A percentile compares a stretch with the other conserved stretches of the same genome.
Evolutionary conservation across 1,139 yeast species (phyloP).

Genomic region (Magnusiomyces clavatus): DNA sequence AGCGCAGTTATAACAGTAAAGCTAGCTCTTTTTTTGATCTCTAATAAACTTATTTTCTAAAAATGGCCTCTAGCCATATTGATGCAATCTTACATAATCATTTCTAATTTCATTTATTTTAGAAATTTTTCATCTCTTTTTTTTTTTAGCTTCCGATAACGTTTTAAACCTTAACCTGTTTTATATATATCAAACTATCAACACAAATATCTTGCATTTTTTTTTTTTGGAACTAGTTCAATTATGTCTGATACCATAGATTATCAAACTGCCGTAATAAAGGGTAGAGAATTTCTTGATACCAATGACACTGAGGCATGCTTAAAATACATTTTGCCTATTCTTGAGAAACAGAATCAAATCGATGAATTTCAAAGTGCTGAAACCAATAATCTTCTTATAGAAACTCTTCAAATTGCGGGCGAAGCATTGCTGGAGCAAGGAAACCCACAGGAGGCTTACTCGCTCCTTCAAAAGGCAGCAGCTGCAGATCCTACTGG

Average conservation of each 20-base stretch:
- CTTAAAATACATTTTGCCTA: conserved; percentile 1
- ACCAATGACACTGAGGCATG: conserved; percentile 2
- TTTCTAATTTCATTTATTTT: too few species aligned
- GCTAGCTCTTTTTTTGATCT: too few species aligned
- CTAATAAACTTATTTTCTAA: too few species aligned
- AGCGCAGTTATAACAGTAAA: too few species aligned
- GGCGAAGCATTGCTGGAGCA: conserved; percentile 77
- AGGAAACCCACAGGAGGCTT: conserved; percentile 73
- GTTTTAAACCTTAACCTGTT: too few species aligned
- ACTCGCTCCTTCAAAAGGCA: conserved; percentile 51
- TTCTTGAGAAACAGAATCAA: conserved; percentile 3
- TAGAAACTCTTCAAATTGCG: conserved; percentile 37
- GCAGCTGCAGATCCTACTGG: conserved; percentile 68
- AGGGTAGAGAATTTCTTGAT: conserved; percentile 3
- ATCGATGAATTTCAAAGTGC: conserved; percentile 3
- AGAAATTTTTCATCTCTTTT: too few species aligned
- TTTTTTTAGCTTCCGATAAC: too few species aligned
- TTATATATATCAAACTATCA: too few species aligned
- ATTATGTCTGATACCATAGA: conserved; percentile 2
- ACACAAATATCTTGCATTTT: too few species aligned
- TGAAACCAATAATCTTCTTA: background rate
- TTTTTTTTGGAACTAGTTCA: background rate
- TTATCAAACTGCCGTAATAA: background rate
- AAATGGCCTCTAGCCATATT: too few species aligned
- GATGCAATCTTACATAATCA: too few species aligned